Percentiles rank a stretch among this genome's conserved stretches.
phyloP scores from a whole-genome alignment of 495 filamentous ascomycete genomes.

The Daldinia vernicosa region DNA sequence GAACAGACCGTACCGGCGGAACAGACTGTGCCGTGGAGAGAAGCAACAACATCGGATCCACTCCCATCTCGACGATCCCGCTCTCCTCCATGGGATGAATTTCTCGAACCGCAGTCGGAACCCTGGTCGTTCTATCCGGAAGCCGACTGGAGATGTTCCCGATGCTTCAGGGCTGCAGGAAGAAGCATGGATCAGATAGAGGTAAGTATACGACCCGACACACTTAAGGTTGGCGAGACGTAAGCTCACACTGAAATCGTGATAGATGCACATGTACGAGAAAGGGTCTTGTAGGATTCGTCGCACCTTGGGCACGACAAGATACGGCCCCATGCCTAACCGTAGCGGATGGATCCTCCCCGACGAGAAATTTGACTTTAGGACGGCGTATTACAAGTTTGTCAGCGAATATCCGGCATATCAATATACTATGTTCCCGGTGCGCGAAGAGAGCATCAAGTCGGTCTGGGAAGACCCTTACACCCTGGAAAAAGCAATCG shows the following conservation, averaged over 20 bases:
- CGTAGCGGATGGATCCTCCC: conserved; percentile 30
- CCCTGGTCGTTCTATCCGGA: neutral
- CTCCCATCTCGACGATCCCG: neutral
- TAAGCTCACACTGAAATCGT: conserved; percentile 6
- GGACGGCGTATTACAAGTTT: conserved; percentile 14
- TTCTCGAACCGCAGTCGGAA: neutral
- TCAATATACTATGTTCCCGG: conserved; percentile 25
- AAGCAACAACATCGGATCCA: conserved; percentile 1
- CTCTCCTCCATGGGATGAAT: conserved; percentile 9
- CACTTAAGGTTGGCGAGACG: too few species aligned
- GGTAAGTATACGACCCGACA: conserved; percentile 2
- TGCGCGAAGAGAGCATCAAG: conserved; percentile 1
- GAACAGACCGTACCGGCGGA: too few species aligned
- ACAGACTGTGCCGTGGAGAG: conserved; percentile 6
- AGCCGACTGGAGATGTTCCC: conserved; percentile 24
- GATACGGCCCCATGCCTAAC: conserved; percentile 8
- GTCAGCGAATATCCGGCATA: conserved; percentile 25
- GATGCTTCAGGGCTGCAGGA: conserved; percentile 31
- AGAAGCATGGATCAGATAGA: neutral
- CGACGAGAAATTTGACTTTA: conserved; percentile 6
- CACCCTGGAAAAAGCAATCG: neutral
- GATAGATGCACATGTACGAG: conserved; percentile 16
- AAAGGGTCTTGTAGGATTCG: conserved; percentile 24
- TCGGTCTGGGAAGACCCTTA: conserved; percentile 4
- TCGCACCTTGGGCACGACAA: conserved; percentile 11